Conservation (phyloP, 257 asterid species). For the Plectranthus barbatus region DNA sequence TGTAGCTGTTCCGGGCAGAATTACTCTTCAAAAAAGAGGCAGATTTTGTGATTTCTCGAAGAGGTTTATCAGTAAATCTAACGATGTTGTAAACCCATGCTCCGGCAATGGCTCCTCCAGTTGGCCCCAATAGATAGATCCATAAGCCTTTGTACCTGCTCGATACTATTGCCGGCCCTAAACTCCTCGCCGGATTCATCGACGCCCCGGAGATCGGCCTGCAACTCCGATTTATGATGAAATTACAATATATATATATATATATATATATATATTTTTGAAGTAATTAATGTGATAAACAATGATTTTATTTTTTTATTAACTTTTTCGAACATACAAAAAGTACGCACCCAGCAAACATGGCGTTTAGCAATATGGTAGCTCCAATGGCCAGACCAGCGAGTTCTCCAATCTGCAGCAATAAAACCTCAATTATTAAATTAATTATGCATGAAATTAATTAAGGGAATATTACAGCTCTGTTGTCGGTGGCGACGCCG, state of each 20-base stretch:
- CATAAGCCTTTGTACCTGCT: conserved; percentile 44
- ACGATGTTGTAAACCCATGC: conserved; percentile 77
- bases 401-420: conserved; percentile 6
- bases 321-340: too few species aligned
- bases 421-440: not conserved
- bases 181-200: conserved; percentile 93
- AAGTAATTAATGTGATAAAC: too few species aligned
- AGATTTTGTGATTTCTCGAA: conserved; percentile 63
- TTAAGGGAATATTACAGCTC: conserved; percentile 80
- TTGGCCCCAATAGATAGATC: conserved; percentile 72
- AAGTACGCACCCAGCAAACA: not conserved
- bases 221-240: not conserved
- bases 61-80: conserved; percentile 68
- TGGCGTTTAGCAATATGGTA: not conserved
- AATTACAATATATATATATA: too few species aligned
- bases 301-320: too few species aligned
- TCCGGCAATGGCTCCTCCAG: conserved; percentile 66
- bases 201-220: conserved; percentile 91
- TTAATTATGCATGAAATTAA: not conserved
- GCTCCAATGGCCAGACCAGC: conserved; percentile 4
- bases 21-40: conserved; percentile 52
- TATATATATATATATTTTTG: not conserved
- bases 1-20: conserved; percentile 16
- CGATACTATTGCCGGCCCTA: conserved; percentile 82
- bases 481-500: conserved; percentile 83